These are phyloP conservation scores for Myxozyma kluyveri DNA, from an alignment of 805 yeast species.

Conservation along the genomic window DNA sequence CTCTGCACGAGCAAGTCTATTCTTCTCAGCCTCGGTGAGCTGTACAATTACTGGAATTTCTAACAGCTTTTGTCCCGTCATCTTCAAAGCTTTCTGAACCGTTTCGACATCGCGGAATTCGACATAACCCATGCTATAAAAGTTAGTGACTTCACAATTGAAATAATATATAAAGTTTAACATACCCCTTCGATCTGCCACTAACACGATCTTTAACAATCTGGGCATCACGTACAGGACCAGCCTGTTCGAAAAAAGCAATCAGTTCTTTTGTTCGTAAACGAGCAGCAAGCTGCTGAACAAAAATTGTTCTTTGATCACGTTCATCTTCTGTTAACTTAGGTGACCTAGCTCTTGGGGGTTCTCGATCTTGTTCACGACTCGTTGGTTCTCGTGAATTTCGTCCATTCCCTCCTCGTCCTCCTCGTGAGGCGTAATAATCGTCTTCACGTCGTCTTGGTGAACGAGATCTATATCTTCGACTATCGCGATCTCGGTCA, in stretches of 20 bases:
- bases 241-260: constrained; percentile 38
- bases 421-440: too few relatives aligned
- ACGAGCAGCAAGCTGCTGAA: constrained; percentile 39
- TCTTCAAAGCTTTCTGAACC: constrained; percentile 35
- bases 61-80: constrained; percentile 38
- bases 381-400: neutral
- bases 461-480: constrained; percentile 1
- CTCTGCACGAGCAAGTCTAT: constrained; percentile 33
- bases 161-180: neutral
- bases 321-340: constrained; percentile 34
- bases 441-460: constrained; percentile 12
- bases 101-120: constrained; percentile 36
- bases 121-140: constrained; percentile 37
- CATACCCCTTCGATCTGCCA: constrained; percentile 38
- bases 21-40: constrained; percentile 39
- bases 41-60: constrained; percentile 40
- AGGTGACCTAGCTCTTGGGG: constrained; percentile 22
- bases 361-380: neutral
- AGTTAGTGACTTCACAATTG: neutral
- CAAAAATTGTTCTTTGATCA: constrained; percentile 40
- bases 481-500: neutral
- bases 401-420: constrained; percentile 2
- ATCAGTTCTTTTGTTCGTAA: constrained; percentile 36
- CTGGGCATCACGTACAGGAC: constrained; percentile 38
- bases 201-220: constrained; percentile 38